Evolutionary conservation across 2,329 filamentous ascomycete genomes (phyloP).

Genomic region (Aureobasidium uvarum): DNA sequence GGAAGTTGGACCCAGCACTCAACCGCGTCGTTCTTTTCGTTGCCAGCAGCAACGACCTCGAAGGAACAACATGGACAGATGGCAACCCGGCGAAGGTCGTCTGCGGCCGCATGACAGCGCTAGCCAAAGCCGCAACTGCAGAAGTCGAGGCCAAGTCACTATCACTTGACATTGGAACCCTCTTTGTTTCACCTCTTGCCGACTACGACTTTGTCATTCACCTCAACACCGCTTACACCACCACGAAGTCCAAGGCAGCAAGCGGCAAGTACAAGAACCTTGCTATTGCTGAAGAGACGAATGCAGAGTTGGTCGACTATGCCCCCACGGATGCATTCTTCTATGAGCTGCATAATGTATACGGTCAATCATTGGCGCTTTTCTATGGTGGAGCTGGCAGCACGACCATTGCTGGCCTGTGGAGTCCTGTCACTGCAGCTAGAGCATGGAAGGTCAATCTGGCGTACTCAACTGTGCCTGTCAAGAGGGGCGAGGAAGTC

Average conservation of each 20-base stretch:
- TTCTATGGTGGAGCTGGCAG: constrained; percentile 66
- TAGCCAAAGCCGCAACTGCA: constrained; percentile 73
- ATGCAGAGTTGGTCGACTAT: constrained; percentile 51
- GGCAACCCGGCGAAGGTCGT: constrained; percentile 74
- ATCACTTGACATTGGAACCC: constrained; percentile 48
- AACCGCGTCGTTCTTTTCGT: constrained; percentile 79
- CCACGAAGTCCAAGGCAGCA: constrained; percentile 39
- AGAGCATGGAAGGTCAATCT: constrained; percentile 69
- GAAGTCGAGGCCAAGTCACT: constrained; percentile 42
- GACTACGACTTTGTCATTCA: constrained; percentile 89
- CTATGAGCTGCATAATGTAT: constrained; percentile 64
- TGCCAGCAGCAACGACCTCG: constrained; percentile 72
- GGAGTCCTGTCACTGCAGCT: constrained; percentile 57
- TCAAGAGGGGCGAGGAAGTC: constrained; percentile 42
- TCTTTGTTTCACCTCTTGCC: constrained; percentile 70
- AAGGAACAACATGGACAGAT: constrained; percentile 78
- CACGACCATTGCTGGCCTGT: constrained; percentile 61
- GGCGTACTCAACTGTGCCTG: constrained; percentile 64
- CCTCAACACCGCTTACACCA: constrained; percentile 57
- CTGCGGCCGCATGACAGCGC: constrained; percentile 74
- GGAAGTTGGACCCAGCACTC: constrained; percentile 84
- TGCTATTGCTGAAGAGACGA: constrained; percentile 54
- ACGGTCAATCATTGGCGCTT: constrained; percentile 70
- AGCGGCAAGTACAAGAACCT: constrained; percentile 75
- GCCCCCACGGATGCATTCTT: constrained; percentile 64